Percentiles rank a stretch among this genome's conserved stretches.
phyloP scores from a whole-genome alignment of 2,329 filamentous ascomycete species.

The Calonectria hongkongensis region DNA sequence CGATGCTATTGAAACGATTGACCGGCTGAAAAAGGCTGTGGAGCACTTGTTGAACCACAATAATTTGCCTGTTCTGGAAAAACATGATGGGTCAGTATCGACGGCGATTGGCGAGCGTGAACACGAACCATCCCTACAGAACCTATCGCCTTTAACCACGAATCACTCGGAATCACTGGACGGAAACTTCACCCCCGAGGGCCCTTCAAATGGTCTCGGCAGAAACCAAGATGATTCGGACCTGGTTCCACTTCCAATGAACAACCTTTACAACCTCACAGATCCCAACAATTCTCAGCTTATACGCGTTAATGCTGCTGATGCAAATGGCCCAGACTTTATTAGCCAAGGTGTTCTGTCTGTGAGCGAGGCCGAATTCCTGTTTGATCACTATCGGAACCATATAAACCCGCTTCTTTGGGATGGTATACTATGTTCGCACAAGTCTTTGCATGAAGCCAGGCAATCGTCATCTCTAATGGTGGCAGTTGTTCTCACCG shows the following conservation, averaged over 20 bases:
- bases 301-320: not conserved
- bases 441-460: constrained; percentile 2
- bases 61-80: not conserved
- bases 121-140: not conserved
- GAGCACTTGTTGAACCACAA: constrained; percentile 2
- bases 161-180: not conserved
- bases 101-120: not conserved
- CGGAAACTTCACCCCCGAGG: constrained; percentile 6
- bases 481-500: constrained; percentile 4
- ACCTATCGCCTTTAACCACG: not conserved
- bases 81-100: not conserved
- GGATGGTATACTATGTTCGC: constrained; percentile 10
- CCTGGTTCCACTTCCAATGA: constrained; percentile 9
- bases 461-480: constrained; percentile 1
- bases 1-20: not conserved
- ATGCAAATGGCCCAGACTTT: constrained; percentile 5
- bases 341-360: constrained; percentile 7
- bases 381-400: constrained; percentile 1
- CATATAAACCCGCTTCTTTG: constrained; percentile 7
- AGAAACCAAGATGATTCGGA: constrained; percentile 5
- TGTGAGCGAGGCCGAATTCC: not conserved
- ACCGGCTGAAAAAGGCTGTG: not conserved
- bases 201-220: not conserved
- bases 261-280: constrained; percentile 10
- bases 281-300: constrained; percentile 12